Percentiles rank a stretch among this genome's conserved stretches.
Evolutionary conservation across 306 rosid genomes (phyloP).

Genomic region (Vachellia collinsii): DNA sequence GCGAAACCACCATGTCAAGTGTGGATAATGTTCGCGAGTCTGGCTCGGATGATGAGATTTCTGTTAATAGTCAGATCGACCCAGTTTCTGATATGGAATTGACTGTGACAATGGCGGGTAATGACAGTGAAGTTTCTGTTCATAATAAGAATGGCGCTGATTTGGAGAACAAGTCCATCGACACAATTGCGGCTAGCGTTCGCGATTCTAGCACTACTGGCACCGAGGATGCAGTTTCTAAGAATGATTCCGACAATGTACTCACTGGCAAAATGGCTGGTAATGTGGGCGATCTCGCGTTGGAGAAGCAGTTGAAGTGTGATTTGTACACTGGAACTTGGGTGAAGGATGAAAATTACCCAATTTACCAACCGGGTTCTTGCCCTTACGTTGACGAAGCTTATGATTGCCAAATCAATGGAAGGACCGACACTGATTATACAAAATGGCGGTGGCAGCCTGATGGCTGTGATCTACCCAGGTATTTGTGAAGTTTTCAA

Average conservation of each 20-base stretch:
- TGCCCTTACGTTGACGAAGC: constrained; percentile 97
- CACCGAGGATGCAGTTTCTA: constrained; percentile 26
- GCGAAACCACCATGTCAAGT: not conserved
- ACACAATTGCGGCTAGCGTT: not conserved
- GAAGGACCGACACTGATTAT: constrained; percentile 68
- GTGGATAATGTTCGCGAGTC: not conserved
- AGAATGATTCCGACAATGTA: constrained; percentile 10
- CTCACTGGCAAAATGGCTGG: constrained; percentile 30
- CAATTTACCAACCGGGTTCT: constrained; percentile 72
- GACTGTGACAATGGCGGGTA: constrained; percentile 7
- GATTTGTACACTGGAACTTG: constrained; percentile 79
- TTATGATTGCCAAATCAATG: constrained; percentile 77
- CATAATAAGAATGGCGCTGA: not conserved
- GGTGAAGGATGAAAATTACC: constrained; percentile 77
- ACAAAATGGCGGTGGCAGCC: constrained; percentile 97
- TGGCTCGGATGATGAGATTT: constrained; percentile 23
- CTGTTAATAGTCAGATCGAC: constrained; percentile 17
- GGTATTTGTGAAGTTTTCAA: too few relatives aligned
- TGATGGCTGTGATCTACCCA: constrained; percentile 32
- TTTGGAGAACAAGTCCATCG: not conserved
- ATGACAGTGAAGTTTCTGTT: not conserved
- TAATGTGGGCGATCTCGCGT: constrained; percentile 24
- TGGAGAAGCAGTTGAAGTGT: constrained; percentile 45
- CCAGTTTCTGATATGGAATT: constrained; percentile 21
- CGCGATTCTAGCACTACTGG: not conserved